Conservation (phyloP, 2,329 filamentous ascomycete genomes). For the Monilinia fructicola region DNA sequence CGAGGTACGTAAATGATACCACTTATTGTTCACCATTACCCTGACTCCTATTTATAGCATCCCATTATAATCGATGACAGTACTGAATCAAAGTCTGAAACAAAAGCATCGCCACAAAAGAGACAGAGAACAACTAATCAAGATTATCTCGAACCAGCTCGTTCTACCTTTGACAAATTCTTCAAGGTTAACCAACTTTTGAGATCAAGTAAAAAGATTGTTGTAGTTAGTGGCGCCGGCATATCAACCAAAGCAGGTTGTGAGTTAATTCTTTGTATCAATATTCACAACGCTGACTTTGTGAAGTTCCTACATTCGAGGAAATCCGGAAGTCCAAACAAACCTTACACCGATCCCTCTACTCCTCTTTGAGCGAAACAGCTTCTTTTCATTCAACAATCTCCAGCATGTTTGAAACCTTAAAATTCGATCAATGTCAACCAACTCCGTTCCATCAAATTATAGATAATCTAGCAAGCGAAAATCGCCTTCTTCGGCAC, state of each 20-base stretch:
- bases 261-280: slow-evolving; percentile 38
- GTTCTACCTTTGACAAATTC: slow-evolving; percentile 15
- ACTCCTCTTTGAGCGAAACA: slow-evolving; percentile 30
- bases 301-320: slow-evolving; percentile 31
- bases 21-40: slow-evolving; percentile 14
- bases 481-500: slow-evolving; percentile 26
- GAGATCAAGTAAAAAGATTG: slow-evolving; percentile 31
- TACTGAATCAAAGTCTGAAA: slow-evolving; percentile 10
- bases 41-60: slow-evolving; percentile 13
- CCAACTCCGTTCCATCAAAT: slow-evolving; percentile 28
- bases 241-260: slow-evolving; percentile 30
- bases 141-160: slow-evolving; percentile 11
- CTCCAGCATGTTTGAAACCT: slow-evolving; percentile 25
- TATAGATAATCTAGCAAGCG: slow-evolving; percentile 28
- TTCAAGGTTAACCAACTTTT: slow-evolving; percentile 26
- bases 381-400: slow-evolving; percentile 28
- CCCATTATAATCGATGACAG: slow-evolving; percentile 8
- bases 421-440: slow-evolving; percentile 27
- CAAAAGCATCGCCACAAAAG: slow-evolving; percentile 12
- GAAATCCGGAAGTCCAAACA: slow-evolving; percentile 31
- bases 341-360: slow-evolving; percentile 30
- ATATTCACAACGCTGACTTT: slow-evolving; percentile 26
- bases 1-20: slow-evolving; percentile 13
- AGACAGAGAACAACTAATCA: slow-evolving; percentile 4
- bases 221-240: slow-evolving; percentile 30